Base-by-base conservation (phyloP, 2,329 filamentous ascomycete genomes). In the Dendryphion nanum region DNA sequence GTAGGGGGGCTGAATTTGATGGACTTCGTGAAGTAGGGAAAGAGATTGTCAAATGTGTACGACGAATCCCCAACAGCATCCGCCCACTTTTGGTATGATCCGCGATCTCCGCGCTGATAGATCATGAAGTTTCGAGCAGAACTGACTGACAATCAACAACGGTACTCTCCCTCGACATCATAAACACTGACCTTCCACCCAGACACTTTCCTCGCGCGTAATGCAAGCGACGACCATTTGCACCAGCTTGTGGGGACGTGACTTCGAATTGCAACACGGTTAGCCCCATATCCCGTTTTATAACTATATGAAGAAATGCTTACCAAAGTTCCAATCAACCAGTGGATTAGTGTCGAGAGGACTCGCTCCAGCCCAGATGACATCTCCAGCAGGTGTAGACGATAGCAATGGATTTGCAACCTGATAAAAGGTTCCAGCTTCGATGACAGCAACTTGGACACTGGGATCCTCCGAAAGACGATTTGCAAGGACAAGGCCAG, bases 291-390 rank as follows among this genome's bases (percentile, higher is more conserved):
- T n/a, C 8, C 51, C 4, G 41, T 41, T 39, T 64, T 57, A n/a
- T 55, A 54, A 2, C 33, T 35, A n/a, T n/a, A n/a, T n/a, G n/a
- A n/a, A n/a, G n/a, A n/a, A n/a, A n/a, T n/a, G n/a, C 1, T 59
- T 61, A 14, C 48, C 35, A 30, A 63, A 58, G n/a, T 42, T 41
- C 57, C 58, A 64, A 35, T 63, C 59, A 2, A 60, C 48, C 2
- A 50, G 19, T 2, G 49, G 50, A 33, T 57, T 52, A 6, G 49
- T 42, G 8, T 62, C 57, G 0, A 38, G 13, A 4, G 45, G 42
- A 32, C 40, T 47, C 4, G 45, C 38, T 2, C 54, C 51, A 6
- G 39, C 34, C 31, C 42, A 48, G 15, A 58, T 31, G 6, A 57
- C 44, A 35, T 51, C 51, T 13, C 48, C 50, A 15, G 43, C 53